Percentiles rank a stretch among this genome's conserved stretches.
phyloP scores from a whole-genome alignment of 2,329 filamentous ascomycete genomes.

The Cordyceps javanica region DNA sequence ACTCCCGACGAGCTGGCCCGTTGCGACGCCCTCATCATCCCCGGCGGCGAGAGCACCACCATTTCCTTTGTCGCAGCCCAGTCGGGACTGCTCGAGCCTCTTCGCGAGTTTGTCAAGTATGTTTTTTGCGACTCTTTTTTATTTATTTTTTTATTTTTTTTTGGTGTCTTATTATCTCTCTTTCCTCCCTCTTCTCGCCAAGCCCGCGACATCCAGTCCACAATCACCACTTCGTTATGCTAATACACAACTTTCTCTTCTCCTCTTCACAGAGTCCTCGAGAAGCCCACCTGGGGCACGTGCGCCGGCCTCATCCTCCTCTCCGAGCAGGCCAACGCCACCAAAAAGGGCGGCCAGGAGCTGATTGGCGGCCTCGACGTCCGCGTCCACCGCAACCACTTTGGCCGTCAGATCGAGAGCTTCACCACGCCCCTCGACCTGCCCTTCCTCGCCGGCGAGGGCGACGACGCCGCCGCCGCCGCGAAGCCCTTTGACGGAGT shows the following conservation, averaged over 20 bases:
- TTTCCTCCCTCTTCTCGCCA: too few species aligned
- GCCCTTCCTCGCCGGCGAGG: constrained; percentile 59
- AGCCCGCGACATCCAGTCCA: too few species aligned
- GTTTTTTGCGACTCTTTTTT: constrained; percentile 22
- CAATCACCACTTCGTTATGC: too few species aligned
- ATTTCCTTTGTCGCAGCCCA: constrained; percentile 83
- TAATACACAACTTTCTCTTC: too few species aligned
- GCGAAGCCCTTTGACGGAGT: constrained; percentile 61
- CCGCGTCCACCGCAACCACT: constrained; percentile 88
- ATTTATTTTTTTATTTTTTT: neutral
- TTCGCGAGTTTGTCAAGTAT: constrained; percentile 87
- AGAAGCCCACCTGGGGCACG: constrained; percentile 89
- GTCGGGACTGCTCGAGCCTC: constrained; percentile 73
- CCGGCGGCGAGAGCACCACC: constrained; percentile 90
- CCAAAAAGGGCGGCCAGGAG: constrained; percentile 87
- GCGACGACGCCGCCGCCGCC: too few species aligned
- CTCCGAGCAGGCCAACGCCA: constrained; percentile 78
- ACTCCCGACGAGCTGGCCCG: constrained; percentile 61
- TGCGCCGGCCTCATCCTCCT: constrained; percentile 92
- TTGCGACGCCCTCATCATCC: constrained; percentile 83
- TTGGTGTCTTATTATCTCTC: too few species aligned
- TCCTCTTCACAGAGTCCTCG: constrained; percentile 49
- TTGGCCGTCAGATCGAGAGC: constrained; percentile 86
- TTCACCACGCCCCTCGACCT: constrained; percentile 73
- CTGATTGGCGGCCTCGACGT: constrained; percentile 89